Percentiles rank a stretch among this genome's conserved stretches.
phyloP scores from a whole-genome alignment of 2,329 filamentous ascomycete genomes.

The Monosporascus sp. region DNA sequence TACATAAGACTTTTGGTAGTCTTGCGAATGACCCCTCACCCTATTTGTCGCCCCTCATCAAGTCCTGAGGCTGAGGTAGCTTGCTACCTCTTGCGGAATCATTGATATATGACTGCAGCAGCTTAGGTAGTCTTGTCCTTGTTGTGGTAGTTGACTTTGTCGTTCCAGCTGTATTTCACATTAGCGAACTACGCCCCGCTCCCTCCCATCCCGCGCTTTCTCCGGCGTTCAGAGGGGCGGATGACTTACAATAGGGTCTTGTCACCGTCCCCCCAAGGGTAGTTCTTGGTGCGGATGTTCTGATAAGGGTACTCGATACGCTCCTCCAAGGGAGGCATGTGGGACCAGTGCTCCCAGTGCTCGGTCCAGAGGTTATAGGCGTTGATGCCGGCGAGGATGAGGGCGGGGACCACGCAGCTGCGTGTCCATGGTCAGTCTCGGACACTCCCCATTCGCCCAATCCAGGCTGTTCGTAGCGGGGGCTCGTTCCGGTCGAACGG shows the following conservation, averaged over 20 bases:
- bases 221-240: neutral
- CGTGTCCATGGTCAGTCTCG: neutral
- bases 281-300: slow-evolving; percentile 98
- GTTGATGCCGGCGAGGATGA: slow-evolving; percentile 71
- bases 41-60: neutral
- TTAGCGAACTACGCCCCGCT: slow-evolving; percentile 10
- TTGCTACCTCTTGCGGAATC: neutral
- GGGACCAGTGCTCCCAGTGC: slow-evolving; percentile 94
- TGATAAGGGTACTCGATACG: slow-evolving; percentile 91
- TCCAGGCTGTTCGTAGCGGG: neutral
- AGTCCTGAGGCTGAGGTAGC: neutral
- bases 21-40: neutral
- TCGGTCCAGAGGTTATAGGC: slow-evolving; percentile 88
- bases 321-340: slow-evolving; percentile 84
- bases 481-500: neutral
- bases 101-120: neutral
- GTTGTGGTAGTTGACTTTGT: slow-evolving; percentile 94
- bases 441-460: too few species aligned
- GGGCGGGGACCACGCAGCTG: slow-evolving; percentile 69
- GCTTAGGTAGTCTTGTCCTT: slow-evolving; percentile 64
- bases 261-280: slow-evolving; percentile 89
- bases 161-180: slow-evolving; percentile 70
- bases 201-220: neutral
- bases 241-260: slow-evolving; percentile 68
- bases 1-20: neutral